A percentile compares a stretch with the other conserved stretches of the same genome.
phyloP scores from a whole-genome alignment of 2,329 filamentous ascomycete species.

The Gremmenia infestans region DNA sequence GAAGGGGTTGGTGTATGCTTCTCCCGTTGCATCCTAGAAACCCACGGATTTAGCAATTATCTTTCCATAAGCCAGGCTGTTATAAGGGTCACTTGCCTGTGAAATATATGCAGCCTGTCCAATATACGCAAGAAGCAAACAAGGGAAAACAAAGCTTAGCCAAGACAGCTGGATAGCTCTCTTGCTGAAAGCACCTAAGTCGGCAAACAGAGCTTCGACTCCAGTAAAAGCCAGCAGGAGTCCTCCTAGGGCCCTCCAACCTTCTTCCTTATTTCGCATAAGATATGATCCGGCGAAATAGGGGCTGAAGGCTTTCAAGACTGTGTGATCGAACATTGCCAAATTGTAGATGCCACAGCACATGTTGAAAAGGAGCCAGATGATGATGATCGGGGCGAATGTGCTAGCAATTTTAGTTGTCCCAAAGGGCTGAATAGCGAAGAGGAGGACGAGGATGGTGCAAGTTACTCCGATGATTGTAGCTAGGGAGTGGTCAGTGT shows the following conservation, averaged over 20 bases:
- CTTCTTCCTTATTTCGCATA: slow-evolving; percentile 51
- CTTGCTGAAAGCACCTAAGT: slow-evolving; percentile 69
- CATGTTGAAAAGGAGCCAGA: slow-evolving; percentile 63
- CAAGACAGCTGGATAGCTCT: slow-evolving; percentile 69
- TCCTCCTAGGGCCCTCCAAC: slow-evolving; percentile 64
- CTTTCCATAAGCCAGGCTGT: neutral
- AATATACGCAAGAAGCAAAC: slow-evolving; percentile 42
- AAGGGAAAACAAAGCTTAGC: slow-evolving; percentile 64
- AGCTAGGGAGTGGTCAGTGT: slow-evolving; percentile 36
- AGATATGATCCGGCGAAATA: slow-evolving; percentile 59
- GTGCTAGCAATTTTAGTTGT: slow-evolving; percentile 52
- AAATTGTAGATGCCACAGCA: slow-evolving; percentile 61
- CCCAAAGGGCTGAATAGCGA: slow-evolving; percentile 60
- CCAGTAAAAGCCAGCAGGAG: slow-evolving; percentile 71
- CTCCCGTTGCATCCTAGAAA: slow-evolving; percentile 38
- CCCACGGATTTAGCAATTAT: neutral
- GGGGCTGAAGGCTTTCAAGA: slow-evolving; percentile 52
- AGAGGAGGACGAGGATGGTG: slow-evolving; percentile 59
- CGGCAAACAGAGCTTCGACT: slow-evolving; percentile 74
- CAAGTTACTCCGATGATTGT: slow-evolving; percentile 61
- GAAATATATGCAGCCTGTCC: slow-evolving; percentile 73
- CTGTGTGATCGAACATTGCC: slow-evolving; percentile 45
- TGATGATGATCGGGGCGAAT: slow-evolving; percentile 62
- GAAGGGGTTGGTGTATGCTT: slow-evolving; percentile 67
- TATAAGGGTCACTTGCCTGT: slow-evolving; percentile 15